Evolutionary conservation across 345 rosid genomes (phyloP).

Genomic region (Cardiospermum halicacabum): DNA sequence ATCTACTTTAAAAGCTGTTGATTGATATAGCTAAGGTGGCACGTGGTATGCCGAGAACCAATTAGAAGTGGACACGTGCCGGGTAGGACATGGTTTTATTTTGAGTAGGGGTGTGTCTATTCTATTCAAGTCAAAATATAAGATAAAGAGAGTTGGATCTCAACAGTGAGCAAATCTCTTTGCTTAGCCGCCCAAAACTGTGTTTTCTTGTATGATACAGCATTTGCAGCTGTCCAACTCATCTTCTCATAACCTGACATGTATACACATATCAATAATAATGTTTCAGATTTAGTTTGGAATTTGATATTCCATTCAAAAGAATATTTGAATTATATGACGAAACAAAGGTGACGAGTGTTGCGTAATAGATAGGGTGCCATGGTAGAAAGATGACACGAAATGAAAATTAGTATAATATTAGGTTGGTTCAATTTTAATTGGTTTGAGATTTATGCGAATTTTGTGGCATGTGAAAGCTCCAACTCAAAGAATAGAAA

Average conservation of each 20-base stretch:
- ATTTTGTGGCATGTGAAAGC: conserved; percentile 12
- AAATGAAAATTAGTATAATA: too few species aligned
- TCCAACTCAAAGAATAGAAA: background rate
- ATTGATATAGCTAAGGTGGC: background rate
- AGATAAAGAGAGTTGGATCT: too few species aligned
- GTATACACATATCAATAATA: background rate
- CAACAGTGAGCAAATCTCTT: conserved; percentile 14
- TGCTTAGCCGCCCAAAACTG: conserved; percentile 25
- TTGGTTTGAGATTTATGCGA: background rate
- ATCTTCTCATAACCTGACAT: background rate
- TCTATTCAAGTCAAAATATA: too few species aligned
- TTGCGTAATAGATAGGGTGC: background rate
- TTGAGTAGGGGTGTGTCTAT: too few species aligned
- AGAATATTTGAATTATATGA: background rate
- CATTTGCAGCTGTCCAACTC: conserved; percentile 11
- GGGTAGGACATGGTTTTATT: too few species aligned
- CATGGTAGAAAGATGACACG: background rate
- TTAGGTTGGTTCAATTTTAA: background rate
- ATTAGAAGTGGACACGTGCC: background rate
- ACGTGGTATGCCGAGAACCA: background rate
- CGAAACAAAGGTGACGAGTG: background rate
- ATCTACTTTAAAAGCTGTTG: background rate
- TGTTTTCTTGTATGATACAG: background rate
- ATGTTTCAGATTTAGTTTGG: background rate
- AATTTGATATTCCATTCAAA: too few species aligned